Evolutionary conservation across 2,329 filamentous ascomycete genomes (phyloP), one percentile per base, ranked within the genome.

Genomic region (Akanthomyces muscarius): DNA sequence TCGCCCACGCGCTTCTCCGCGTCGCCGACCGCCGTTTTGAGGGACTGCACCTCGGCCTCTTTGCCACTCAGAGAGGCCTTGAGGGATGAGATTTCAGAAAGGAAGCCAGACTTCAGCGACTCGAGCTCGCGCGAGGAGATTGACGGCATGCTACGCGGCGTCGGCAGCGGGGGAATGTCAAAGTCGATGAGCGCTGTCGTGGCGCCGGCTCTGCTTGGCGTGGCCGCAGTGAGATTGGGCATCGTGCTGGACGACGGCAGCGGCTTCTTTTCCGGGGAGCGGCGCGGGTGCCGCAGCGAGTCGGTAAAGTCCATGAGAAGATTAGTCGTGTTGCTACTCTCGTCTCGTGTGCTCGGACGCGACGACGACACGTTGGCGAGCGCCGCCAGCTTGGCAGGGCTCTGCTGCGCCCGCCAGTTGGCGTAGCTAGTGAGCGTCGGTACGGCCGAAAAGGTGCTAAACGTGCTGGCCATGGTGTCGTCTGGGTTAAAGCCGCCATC

Each of bases 101-200:
- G 83, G 70, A 96, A 96, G 28, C 85, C 85, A 0, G 93, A 97
- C 74, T 98, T 98, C 65, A 98, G 82, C 16, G 90, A 91, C 73
- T 99, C 95, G 2, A 98, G 81, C 77, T 99, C 95, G 41, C 95
- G 87, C 1, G 95, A 91, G 2, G 93, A 97, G 68, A 98, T 89
- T 10, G 89, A 91, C 0, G 95, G 95, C 44, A 98, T 85, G 62
- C 92, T 97, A 65, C 94, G 88, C 16, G 95, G 95, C 0, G 95
- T 98, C 2, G 94, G 92, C 68, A 92, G 87, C 0, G 94, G 92
- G n/a, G 93, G 92, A 11, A 98, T 89, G 70, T 98, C 95, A 70
- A 88, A 81, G 66, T 85, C 82, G n/a, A 87, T 85, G 50, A 95
- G 83, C 70, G 89, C 91, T 41, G 86, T 81, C 68, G 90, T 86